Base-by-base conservation (phyloP, 164 flowering plant species). In the Chimonanthus salicifolius region DNA sequence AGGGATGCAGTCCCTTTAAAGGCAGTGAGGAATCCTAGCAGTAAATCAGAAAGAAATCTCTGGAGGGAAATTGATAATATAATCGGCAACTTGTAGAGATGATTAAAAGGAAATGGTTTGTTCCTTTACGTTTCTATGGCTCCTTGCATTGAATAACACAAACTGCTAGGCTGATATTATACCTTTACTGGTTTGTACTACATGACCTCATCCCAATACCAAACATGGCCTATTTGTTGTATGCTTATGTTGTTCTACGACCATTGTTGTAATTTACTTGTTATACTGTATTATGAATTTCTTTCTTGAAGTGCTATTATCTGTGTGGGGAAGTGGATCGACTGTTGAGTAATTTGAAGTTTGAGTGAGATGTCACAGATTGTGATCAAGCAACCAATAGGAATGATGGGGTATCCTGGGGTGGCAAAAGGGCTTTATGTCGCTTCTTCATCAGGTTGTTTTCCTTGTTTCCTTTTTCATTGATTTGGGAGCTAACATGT, bases 401-500 rank as follows among this genome's bases (percentile, higher is more conserved):
- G 97, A 77, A 66, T 74, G 69, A 80, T 88, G 67, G 79, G 67
- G 73, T 94, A 96, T 83, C 92, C 92, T 79, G 98, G 97, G 63
- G 97, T 96, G 47, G 95, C 99, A 44, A 86, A 83, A 76, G 98
- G 99, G 70, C 85, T 94, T 68, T 94, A 89, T 85, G 92, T 92
- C 75, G 95, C 99, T 79, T 85, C 89, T 62, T 81, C 90, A 33
- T 80, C 95, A 88, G 99, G 99, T 95, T 75, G 47, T 50, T 10
- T 33, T 67, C 45, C 9, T 15, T 10, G 6, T 46, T 58, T 54
- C n/a, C 16, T 54, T 9, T 15, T 4, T 54, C 10, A 54, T 54
- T 54, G 60, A 13, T 54, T 54, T 54, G 11, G 16, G 16, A 4
- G 11, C 16, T 54, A 54, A 54, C 5, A 54, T 6, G 0, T 11